These are phyloP conservation scores for Leptographium wingfieldii DNA, from an alignment of 2,329 filamentous ascomycete species.

Conservation along the genomic window DNA sequence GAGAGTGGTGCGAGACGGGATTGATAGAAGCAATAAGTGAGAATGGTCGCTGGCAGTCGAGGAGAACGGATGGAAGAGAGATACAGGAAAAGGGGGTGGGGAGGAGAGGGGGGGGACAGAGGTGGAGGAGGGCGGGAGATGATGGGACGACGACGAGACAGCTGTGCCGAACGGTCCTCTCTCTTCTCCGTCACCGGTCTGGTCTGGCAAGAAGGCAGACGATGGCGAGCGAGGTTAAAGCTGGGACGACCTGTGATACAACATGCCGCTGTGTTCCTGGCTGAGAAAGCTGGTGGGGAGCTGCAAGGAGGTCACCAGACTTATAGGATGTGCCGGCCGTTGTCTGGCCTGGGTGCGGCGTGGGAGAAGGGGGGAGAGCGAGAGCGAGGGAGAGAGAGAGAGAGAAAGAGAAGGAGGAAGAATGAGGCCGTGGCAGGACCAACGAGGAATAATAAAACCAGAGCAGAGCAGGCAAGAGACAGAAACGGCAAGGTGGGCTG, in stretches of 20 bases:
- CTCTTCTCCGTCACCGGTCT: background rate
- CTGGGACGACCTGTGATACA: conserved; percentile 34
- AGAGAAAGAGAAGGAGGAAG: background rate
- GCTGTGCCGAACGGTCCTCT: background rate
- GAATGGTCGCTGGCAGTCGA: too few species aligned
- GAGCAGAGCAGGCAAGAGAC: background rate
- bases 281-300: conserved; percentile 30
- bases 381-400: background rate
- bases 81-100: background rate
- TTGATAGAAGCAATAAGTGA: too few species aligned
- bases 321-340: background rate
- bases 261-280: conserved; percentile 34
- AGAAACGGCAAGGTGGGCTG: conserved; percentile 2
- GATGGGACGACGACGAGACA: background rate
- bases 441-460: background rate
- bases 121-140: background rate
- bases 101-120: conserved; percentile 6
- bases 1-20: too few species aligned
- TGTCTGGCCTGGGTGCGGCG: conserved; percentile 4
- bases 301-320: conserved; percentile 26
- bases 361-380: background rate
- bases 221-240: conserved; percentile 18
- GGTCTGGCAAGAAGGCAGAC: background rate
- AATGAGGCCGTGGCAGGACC: background rate
- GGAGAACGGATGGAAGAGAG: background rate